A percentile compares a stretch with the other conserved stretches of the same genome.
Evolutionary conservation across 1,139 yeast genomes (phyloP).

Genomic region (Yamadazyma dendronema): DNA sequence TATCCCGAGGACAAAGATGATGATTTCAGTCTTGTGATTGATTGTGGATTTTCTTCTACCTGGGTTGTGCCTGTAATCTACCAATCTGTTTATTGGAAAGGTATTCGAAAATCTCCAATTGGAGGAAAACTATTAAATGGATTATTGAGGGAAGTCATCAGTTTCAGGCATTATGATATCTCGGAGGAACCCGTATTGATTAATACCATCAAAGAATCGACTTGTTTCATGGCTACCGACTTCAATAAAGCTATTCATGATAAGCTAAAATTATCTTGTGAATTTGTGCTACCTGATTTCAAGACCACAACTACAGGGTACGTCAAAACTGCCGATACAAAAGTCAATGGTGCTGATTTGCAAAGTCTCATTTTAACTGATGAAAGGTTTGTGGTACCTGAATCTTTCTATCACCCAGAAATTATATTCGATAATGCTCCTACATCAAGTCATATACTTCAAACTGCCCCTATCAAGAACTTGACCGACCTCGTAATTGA

Average conservation of each 20-base stretch:
- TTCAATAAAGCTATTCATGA: slow-evolving; percentile 56
- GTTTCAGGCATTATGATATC: slow-evolving; percentile 91
- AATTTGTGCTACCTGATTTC: slow-evolving; percentile 84
- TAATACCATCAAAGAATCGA: slow-evolving; percentile 79
- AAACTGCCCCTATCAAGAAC: slow-evolving; percentile 60
- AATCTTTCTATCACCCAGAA: slow-evolving; percentile 82
- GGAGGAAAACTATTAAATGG: slow-evolving; percentile 89
- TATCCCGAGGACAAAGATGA: slow-evolving; percentile 21
- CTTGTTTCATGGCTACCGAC: slow-evolving; percentile 71
- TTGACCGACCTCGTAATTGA: slow-evolving; percentile 78
- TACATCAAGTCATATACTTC: slow-evolving; percentile 28
- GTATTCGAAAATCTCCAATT: slow-evolving; percentile 69
- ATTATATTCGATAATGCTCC: slow-evolving; percentile 45
- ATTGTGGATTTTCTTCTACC: slow-evolving; percentile 85
- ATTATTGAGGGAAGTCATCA: slow-evolving; percentile 74
- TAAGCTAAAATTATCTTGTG: slow-evolving; percentile 36
- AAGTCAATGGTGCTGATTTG: slow-evolving; percentile 33
- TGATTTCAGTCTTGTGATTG: slow-evolving; percentile 79
- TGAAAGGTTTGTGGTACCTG: slow-evolving; percentile 88
- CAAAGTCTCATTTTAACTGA: slow-evolving; percentile 72
- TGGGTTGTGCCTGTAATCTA: slow-evolving; percentile 84
- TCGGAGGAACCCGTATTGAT: slow-evolving; percentile 86
- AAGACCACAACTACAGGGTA: slow-evolving; percentile 74
- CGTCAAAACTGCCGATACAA: slow-evolving; percentile 27
- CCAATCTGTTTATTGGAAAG: slow-evolving; percentile 77